These are phyloP conservation scores for Lanmaoa pseudosensibilis DNA, from an alignment of 768 basidiomycete species.

Conservation along the genomic window DNA sequence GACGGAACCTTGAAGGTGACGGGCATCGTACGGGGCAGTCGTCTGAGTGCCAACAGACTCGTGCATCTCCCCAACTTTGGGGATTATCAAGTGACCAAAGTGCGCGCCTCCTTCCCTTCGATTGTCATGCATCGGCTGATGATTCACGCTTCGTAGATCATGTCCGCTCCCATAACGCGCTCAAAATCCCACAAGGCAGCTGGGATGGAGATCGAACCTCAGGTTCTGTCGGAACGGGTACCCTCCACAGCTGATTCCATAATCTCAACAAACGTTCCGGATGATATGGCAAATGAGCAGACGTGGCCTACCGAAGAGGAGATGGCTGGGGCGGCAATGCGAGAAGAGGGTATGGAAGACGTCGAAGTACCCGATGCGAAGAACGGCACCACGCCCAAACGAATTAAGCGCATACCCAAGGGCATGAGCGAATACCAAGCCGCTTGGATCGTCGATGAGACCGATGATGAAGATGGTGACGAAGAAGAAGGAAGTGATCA, in stretches of 20 bases:
- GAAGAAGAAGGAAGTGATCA: conserved; percentile 47
- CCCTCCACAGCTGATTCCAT: conserved; percentile 76
- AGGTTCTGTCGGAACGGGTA: conserved; percentile 60
- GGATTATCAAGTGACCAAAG: conserved; percentile 84
- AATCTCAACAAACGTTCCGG: conserved; percentile 82
- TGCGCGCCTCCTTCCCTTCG: conserved; percentile 32
- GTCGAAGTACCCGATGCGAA: conserved; percentile 58
- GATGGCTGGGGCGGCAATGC: conserved; percentile 50
- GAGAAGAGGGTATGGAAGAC: conserved; percentile 17
- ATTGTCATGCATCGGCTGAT: not conserved
- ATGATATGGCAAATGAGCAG: conserved; percentile 91
- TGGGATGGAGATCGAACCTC: conserved; percentile 70
- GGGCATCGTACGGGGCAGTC: conserved; percentile 79
- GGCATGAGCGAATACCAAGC: conserved; percentile 98
- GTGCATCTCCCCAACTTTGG: conserved; percentile 87
- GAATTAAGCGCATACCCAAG: conserved; percentile 83
- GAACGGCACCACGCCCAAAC: conserved; percentile 74
- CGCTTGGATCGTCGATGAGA: conserved; percentile 91
- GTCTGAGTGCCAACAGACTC: conserved; percentile 77
- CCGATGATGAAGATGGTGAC: conserved; percentile 59
- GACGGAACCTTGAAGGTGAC: conserved; percentile 71
- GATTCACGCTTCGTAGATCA: conserved; percentile 49
- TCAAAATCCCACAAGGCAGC: conserved; percentile 35
- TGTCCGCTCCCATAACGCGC: conserved; percentile 54
- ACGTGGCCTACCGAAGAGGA: conserved; percentile 99